phyloP scores from a whole-genome alignment of 768 basidiomycete species.

The Leccinellum luteum region DNA sequence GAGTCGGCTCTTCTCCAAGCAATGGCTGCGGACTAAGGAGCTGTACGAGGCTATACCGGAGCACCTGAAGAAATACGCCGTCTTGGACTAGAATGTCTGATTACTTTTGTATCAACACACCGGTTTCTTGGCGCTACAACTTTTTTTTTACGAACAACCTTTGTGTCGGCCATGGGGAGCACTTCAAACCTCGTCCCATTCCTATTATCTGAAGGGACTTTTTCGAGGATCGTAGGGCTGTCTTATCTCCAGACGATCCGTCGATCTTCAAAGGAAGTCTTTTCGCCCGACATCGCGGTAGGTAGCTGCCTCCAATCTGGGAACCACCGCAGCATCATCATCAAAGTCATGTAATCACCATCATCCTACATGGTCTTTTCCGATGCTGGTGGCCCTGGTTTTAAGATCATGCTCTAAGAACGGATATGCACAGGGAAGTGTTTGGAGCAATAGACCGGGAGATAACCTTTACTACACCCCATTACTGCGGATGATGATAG shows the following conservation, averaged over 20 bases:
- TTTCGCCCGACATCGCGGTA: not conserved
- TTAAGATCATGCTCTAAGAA: constrained; percentile 1
- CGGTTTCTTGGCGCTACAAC: too few relatives aligned
- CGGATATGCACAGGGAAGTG: not conserved
- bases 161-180: not conserved
- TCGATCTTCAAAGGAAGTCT: not conserved
- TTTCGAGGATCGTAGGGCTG: not conserved
- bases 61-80: constrained; percentile 84
- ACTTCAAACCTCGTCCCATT: too few relatives aligned
- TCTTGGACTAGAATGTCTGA: constrained; percentile 57
- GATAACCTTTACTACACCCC: not conserved
- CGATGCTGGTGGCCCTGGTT: not conserved
- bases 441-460: constrained; percentile 3
- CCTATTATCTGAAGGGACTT: not conserved
- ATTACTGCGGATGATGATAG: not conserved
- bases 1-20: constrained; percentile 90
- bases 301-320: not conserved
- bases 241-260: not conserved
- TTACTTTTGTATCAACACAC: not conserved
- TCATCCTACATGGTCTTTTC: not conserved
- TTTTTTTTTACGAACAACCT: too few relatives aligned
- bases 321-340: not conserved
- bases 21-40: constrained; percentile 83
- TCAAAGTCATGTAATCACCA: too few relatives aligned
- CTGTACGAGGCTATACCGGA: constrained; percentile 77